Evolutionary conservation across 768 basidiomycete species (phyloP), one percentile per base, ranked within the genome.

Genomic region (Leccinum fibrillosum): DNA sequence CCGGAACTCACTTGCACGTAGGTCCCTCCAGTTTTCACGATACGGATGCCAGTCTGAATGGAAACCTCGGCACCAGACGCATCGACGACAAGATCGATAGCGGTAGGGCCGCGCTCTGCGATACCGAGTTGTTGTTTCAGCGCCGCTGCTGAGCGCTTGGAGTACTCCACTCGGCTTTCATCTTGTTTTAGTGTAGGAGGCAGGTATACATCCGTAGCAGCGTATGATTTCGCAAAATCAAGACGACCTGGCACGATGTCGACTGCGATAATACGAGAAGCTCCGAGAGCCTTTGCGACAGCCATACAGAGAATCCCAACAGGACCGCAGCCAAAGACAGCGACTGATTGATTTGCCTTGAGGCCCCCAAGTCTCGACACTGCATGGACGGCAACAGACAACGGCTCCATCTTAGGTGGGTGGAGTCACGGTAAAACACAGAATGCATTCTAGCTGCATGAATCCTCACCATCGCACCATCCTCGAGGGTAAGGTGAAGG

Each of bases 1-100:
- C 32, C 25, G 25, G 25, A 48, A 52, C 39, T 32, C 61, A 82
- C 86, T 75, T 90, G 87, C 15, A 90, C 84, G 66, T 84, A 82
- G 3, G 82, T 86, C 50, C 92, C 92, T 55, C 92, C 92, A 35
- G 81, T 75, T 75, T 86, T 88, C 58, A 84, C 88, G 52, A 95
- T 75, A 67, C 84, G 82, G 61, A 94, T 75, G 12, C 84, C 92
- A 47, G 91, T 94, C 72, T 93, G 92, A 59, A 97, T 90, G 52
- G 92, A 96, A 6, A 86, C 86, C 72, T 96, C 93, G 3, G 95
- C 94, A 28, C 95, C 94, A 56, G 90, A 93, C 12, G 93, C 93
- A 68, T 98, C 95, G 49, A 97, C 77, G 57, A 96, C 88, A 32
- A 97, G 77, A 74, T 97, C 93, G 62, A 97, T 85, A 4, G 83